Evolutionary conservation across 2,329 filamentous ascomycete species (phyloP), one percentile per base, ranked within the genome.

Genomic region (Monosporascus sp.): DNA sequence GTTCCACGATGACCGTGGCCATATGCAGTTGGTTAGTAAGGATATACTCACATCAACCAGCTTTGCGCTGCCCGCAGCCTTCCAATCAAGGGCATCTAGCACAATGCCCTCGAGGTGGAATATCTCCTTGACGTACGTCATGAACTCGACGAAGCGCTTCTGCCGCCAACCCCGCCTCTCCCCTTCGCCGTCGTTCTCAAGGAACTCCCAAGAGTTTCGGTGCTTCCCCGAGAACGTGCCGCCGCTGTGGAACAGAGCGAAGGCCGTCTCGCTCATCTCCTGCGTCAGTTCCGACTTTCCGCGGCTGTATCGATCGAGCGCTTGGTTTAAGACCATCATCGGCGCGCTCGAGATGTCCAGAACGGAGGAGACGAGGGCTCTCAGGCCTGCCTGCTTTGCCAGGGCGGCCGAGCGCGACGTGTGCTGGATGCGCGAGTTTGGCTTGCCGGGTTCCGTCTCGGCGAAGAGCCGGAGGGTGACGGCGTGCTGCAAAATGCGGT

Each of bases 161-260:
- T 70, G 67, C 5, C 72, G 57, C 67, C 68, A 74, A 2, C 72
- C 72, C 53, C 70, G 66, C 5, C 53, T 62, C 17, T 71, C 66
- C 0, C 70, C 72, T 43, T 69, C 68, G 20, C 72, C 72, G 44
- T 74, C 72, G 31, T 72, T 71, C 59, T 74, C 71, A 5, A 74
- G 63, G 20, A 70, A 60, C 31, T 72, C 71, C 72, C 72, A 74
- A 31, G 69, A 70, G 44, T 65, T 72, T 14, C 48, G 53, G 48
- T 70, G 64, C 20, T 57, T 46, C 45, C 61, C 63, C 5, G 65
- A 66, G 5, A 63, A 63, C 7, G 65, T 57, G 3, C 64, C 66
- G 19, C 66, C 65, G 20, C 57, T 62, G 50, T 72, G 68, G 47
- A 70, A 64, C 20, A 74, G 54, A 5, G 67, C 65, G 51, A 75